Percentiles rank a stretch among this genome's conserved stretches.
These are phyloP conservation scores for Iberis pinnata DNA, from an alignment of 345 rosid species.

Conservation along the genomic window DNA sequence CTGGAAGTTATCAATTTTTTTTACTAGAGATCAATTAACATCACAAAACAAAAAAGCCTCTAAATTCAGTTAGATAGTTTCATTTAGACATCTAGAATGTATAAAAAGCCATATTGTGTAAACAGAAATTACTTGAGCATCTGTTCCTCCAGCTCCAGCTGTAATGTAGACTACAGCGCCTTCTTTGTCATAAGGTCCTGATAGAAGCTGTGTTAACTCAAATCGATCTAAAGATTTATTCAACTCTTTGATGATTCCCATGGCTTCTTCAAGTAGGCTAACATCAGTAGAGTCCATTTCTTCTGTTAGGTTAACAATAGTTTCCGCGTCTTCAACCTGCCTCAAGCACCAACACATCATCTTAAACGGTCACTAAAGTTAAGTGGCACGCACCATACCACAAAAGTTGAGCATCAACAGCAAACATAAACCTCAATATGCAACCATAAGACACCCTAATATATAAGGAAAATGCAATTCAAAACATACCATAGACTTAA, in stretches of 20 bases:
- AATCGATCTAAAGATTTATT: slow-evolving; percentile 58
- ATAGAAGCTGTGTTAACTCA: slow-evolving; percentile 88
- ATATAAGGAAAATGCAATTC: neutral
- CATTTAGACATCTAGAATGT: neutral
- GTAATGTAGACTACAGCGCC: slow-evolving; percentile 77
- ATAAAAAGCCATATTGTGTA: neutral
- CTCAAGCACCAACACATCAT: slow-evolving; percentile 11
- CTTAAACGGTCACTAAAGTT: too few relatives aligned
- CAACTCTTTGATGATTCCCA: slow-evolving; percentile 54
- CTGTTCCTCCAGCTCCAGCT: slow-evolving; percentile 99
- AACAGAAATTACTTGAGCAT: slow-evolving; percentile 71
- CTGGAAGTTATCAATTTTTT: slow-evolving; percentile 39
- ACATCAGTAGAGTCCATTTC: slow-evolving; percentile 87
- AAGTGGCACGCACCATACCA: too few relatives aligned
- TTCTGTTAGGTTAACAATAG: slow-evolving; percentile 71
- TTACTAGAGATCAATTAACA: slow-evolving; percentile 12
- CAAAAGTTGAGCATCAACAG: too few relatives aligned
- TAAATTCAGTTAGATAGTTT: neutral
- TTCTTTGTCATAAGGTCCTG: slow-evolving; percentile 89
- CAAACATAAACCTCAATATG: too few relatives aligned
- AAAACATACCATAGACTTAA: slow-evolving; percentile 55
- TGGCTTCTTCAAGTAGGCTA: slow-evolving; percentile 81
- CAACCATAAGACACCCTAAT: neutral
- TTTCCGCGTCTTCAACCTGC: slow-evolving; percentile 92
- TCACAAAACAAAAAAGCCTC: slow-evolving; percentile 1